Conservation (phyloP, 257 asterid genomes). For the Buddleja alternifolia region DNA sequence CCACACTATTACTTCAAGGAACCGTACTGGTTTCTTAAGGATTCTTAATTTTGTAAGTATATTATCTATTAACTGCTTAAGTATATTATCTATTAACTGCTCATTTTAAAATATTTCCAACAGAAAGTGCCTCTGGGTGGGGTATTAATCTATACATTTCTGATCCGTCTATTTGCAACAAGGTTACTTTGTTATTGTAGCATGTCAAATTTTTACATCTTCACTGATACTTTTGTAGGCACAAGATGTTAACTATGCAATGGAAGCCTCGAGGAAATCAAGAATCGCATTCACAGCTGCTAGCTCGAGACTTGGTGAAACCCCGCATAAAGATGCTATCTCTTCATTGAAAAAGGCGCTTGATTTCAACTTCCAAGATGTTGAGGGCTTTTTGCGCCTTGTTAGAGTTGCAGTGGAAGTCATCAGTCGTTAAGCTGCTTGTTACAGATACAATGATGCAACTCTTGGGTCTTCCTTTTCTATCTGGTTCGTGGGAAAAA, state of each 20-base stretch:
- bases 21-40: conserved; percentile 46
- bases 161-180: conserved; percentile 10
- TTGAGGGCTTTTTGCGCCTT: conserved; percentile 77
- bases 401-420: conserved; percentile 91
- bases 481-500: conserved; percentile 21
- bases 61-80: conserved; percentile 28
- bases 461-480: conserved; percentile 36
- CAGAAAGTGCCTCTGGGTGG: neutral
- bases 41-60: conserved; percentile 51
- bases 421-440: conserved; percentile 53
- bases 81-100: conserved; percentile 28
- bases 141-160: neutral
- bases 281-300: conserved; percentile 75
- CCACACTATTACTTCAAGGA: conserved; percentile 49
- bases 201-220: conserved; percentile 4
- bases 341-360: conserved; percentile 75
- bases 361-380: conserved; percentile 91
- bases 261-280: conserved; percentile 97
- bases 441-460: conserved; percentile 25
- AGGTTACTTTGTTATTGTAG: conserved; percentile 6
- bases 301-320: conserved; percentile 59
- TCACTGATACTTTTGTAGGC: conserved; percentile 54
- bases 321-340: conserved; percentile 58
- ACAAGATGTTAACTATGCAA: conserved; percentile 76
- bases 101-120: neutral